These are phyloP conservation scores for Sugiyamaella mastotermitis DNA, from an alignment of 805 yeast species.

Conservation along the genomic window DNA sequence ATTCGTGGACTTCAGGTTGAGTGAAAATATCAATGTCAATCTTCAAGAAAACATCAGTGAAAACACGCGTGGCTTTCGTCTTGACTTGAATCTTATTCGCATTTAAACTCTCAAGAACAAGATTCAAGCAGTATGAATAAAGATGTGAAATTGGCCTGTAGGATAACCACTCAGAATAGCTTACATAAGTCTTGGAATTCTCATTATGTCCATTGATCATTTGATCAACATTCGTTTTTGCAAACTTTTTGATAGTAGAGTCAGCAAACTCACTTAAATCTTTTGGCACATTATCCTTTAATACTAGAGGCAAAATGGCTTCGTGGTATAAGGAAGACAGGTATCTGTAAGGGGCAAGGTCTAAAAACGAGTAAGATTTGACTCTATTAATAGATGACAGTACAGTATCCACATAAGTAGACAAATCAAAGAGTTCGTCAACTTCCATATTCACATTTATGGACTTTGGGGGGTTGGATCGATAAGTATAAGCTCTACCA, in stretches of 20 bases:
- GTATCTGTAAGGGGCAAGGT: neutral
- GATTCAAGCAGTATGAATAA: neutral
- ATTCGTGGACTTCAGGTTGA: constrained; percentile 43
- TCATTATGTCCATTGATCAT: too few species aligned
- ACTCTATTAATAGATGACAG: neutral
- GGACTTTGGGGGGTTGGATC: neutral
- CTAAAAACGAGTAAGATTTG: neutral
- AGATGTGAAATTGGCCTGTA: neutral
- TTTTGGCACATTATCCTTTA: too few species aligned
- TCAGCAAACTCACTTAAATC: too few species aligned
- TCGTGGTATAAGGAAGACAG: neutral
- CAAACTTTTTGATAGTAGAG: too few species aligned
- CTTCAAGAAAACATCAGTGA: constrained; percentile 49
- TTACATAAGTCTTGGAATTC: too few species aligned
- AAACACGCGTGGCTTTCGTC: constrained; percentile 55
- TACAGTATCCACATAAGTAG: neutral
- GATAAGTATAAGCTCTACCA: neutral
- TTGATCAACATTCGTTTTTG: too few species aligned
- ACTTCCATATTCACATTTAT: neutral
- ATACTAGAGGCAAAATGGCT: too few species aligned
- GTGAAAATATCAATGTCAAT: constrained; percentile 47
- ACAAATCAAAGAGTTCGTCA: too few species aligned
- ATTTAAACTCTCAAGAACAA: constrained; percentile 41
- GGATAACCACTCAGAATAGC: too few species aligned
- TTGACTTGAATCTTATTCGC: constrained; percentile 47